These are phyloP conservation scores for Blastobotrys petasosporus DNA, from an alignment of 1,139 yeast genomes.

Conservation along the genomic window DNA sequence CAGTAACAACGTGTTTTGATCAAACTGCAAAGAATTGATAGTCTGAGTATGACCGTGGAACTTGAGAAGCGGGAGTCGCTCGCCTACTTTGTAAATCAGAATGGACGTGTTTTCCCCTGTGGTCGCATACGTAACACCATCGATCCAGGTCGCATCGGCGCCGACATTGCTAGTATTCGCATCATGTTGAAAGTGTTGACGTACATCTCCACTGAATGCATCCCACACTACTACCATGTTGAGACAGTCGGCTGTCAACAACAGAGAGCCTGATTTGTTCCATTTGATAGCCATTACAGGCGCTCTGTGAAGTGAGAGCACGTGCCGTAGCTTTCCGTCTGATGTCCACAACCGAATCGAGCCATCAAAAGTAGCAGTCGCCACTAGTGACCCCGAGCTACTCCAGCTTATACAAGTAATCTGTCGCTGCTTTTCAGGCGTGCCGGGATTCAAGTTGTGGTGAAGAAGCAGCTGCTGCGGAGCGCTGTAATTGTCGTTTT, in stretches of 20 bases:
- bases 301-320: conserved; percentile 49
- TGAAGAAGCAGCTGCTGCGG: conserved; percentile 9
- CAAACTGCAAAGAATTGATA: conserved; percentile 53
- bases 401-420: conserved; percentile 32
- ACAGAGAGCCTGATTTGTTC: conserved; percentile 41
- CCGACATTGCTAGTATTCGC: conserved; percentile 31
- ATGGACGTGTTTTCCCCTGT: conserved; percentile 55
- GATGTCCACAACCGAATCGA: conserved; percentile 30
- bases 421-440: conserved; percentile 19
- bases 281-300: conserved; percentile 48
- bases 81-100: conserved; percentile 52
- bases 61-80: conserved; percentile 50
- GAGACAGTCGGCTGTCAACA: conserved; percentile 40
- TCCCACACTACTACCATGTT: conserved; percentile 51
- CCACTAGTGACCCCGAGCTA: conserved; percentile 27
- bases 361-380: conserved; percentile 33
- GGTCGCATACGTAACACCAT: conserved; percentile 60
- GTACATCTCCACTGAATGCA: conserved; percentile 42
- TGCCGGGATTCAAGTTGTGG: conserved; percentile 12
- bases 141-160: conserved; percentile 67
- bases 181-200: conserved; percentile 23
- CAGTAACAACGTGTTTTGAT: conserved; percentile 46
- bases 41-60: conserved; percentile 64
- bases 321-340: conserved; percentile 44
- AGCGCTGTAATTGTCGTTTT: conserved; percentile 1